These are phyloP conservation scores for Podochytrium sp. DNA, from an alignment of 192 early-diverging fungal species.

Conservation along the genomic window DNA sequence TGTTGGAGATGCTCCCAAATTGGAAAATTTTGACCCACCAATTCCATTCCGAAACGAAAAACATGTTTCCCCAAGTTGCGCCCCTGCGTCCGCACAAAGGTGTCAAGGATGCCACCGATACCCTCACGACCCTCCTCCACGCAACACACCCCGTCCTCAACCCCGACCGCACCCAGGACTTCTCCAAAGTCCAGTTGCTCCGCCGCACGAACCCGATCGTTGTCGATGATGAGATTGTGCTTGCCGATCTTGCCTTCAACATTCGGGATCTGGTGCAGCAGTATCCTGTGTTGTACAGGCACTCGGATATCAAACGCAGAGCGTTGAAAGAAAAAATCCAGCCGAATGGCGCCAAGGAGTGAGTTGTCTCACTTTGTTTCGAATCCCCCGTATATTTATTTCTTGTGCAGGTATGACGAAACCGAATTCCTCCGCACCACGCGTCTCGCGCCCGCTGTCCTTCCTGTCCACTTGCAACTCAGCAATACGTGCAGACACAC, in stretches of 20 bases:
- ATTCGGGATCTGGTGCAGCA: not conserved
- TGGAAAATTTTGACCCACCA: too few relatives aligned
- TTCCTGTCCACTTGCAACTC: not conserved
- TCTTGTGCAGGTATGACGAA: constrained; percentile 2
- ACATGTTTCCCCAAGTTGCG: constrained; percentile 6
- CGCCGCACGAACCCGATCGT: constrained; percentile 21
- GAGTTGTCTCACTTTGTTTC: not conserved
- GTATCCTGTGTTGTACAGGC: not conserved
- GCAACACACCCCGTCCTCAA: constrained; percentile 7
- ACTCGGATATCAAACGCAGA: not conserved
- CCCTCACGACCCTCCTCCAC: not conserved
- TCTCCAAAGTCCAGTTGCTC: not conserved
- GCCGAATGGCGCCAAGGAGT: not conserved
- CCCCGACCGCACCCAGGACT: not conserved
- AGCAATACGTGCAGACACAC: constrained; percentile 16
- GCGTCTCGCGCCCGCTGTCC: not conserved
- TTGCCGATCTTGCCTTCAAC: constrained; percentile 26
- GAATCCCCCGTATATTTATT: not conserved
- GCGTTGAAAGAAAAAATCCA: not conserved
- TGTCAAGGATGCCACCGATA: not conserved
- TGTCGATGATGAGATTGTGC: constrained; percentile 21
- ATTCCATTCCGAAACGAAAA: too few relatives aligned
- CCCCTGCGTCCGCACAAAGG: not conserved
- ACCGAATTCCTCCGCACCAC: not conserved
- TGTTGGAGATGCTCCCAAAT: too few relatives aligned